These are phyloP conservation scores for Dioscorea zingiberensis DNA, from an alignment of 106 monocot genomes.

Conservation along the genomic window DNA sequence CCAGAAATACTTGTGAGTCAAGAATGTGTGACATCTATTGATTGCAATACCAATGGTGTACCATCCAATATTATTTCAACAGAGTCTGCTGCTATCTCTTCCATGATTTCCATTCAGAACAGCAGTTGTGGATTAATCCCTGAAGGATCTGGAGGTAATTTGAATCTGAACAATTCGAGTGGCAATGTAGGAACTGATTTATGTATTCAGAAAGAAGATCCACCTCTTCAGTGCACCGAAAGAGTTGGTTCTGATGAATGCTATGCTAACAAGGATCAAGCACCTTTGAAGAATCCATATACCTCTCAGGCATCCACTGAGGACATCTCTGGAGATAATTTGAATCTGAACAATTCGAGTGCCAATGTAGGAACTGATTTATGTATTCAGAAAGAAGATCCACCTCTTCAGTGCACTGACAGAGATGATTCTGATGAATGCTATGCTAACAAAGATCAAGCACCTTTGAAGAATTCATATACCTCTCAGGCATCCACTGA, in stretches of 20 bases:
- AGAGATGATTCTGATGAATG: slow-evolving; percentile 9
- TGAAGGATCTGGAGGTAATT: slow-evolving; percentile 17
- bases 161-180: slow-evolving; percentile 2
- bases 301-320: too few relatives aligned
- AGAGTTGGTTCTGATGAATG: slow-evolving; percentile 9
- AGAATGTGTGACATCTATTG: slow-evolving; percentile 9
- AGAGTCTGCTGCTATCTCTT: slow-evolving; percentile 9
- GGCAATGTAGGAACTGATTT: slow-evolving; percentile 10
- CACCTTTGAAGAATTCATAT: slow-evolving; percentile 10
- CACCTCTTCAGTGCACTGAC: slow-evolving; percentile 13
- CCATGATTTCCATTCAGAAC: slow-evolving; percentile 1
- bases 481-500: slow-evolving; percentile 7
- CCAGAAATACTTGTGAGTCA: slow-evolving; percentile 10
- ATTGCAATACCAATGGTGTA: slow-evolving; percentile 16
- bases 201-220: slow-evolving; percentile 5
- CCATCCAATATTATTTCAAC: slow-evolving; percentile 7
- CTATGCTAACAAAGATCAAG: slow-evolving; percentile 6
- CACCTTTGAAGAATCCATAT: too few relatives aligned
- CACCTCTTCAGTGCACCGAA: slow-evolving; percentile 14
- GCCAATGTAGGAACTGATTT: slow-evolving; percentile 9
- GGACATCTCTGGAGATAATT: too few relatives aligned
- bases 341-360: slow-evolving; percentile 2
- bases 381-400: slow-evolving; percentile 5
- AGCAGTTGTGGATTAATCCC: neutral
- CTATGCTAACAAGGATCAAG: slow-evolving; percentile 7